Base-by-base conservation (phyloP, 2,329 filamentous ascomycete genomes). In the Hypoxylon sp. region DNA sequence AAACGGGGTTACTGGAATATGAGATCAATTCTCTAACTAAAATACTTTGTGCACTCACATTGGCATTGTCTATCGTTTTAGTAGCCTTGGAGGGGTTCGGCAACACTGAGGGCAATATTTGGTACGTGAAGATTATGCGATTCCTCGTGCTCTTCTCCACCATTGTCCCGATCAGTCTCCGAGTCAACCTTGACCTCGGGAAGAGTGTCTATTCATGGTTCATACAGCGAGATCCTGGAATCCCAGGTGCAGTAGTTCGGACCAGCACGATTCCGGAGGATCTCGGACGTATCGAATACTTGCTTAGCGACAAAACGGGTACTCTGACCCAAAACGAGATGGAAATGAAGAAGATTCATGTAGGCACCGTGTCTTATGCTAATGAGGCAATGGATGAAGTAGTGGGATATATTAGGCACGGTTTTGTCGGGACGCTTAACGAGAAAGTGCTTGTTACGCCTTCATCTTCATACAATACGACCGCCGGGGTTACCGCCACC, bases 321-420 rank as follows among this genome's bases (percentile, higher is more conserved):
- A 99, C 96, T 1, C 81, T 99, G 66, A 99, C 96, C 0, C 94
- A 98, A 74, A 99, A 99, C 76, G 93, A 97, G 76, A 98, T 98
- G 94, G 95, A 98, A 77, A 91, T 99, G 87, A 97, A 97, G 78
- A 99, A 99, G 81, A 95, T 99, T 5, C 97, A 99, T 76, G 93
- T 99, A 58, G 96, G 97, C 8, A 99, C 96, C 8, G 96, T 98
- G 1, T 98, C 95, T 1, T 99, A 99, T 76, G 96, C 95, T 35
- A 97, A 97, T 74, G 96, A 99, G 77, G 95, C 96, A 8, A 99
- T 99, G 96, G 96, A 98, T 73, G 97, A 99, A 82, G 96, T 99
- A 11, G 84, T 89, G 11, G 88, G 92, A 0, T 98, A 97, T 77
- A 88, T 99, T 55, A 90, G 87, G 69, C 94, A 98, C 78, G 93